Evolutionary conservation across 169 alveolate genomes (phyloP), one percentile per base, ranked within the genome.

Genomic region (Eimeria praecox): DNA sequence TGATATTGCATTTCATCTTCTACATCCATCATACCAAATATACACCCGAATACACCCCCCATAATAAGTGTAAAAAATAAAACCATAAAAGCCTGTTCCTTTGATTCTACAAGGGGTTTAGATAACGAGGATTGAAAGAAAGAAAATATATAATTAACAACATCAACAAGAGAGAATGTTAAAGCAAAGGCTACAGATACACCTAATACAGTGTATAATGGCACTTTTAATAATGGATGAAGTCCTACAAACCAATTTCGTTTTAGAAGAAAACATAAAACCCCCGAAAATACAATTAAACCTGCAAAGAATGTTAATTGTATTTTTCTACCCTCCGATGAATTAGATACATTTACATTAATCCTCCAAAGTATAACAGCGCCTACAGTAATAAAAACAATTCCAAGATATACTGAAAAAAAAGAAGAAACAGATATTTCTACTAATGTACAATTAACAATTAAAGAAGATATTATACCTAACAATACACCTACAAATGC

Each of bases 41-140:
- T 97, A 89, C 98, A 98, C 40, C 99, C 99, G 86, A 99, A 99
- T 33, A 98, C 91, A 35, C 98, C 99, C 20, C 99, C 99, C 99
- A 99, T 98, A 56, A 97, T 71, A 73, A 98, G 95, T 40, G 99
- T 98, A 69, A 98, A 95, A 56, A 97, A 92, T 30, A 99, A 94
- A 64, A 99, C 98, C 90, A 98, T 92, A 91, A 96, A 97, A 33
- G 98, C 98, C 96, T 98, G 99, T 66, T 98, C 98, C 77, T 92
- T 97, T 1, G 99, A 97, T 93, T 98, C 99, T 30, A 98, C 99
- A 80, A 98, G 93, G n/a, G 99, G 98, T 82, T 98, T 98, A n/a
- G 98, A 97, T 35, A 98, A 97, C 14, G 98, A 80, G 46, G 98
- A 96, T 87, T 96, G 98, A 71, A 97, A 96, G 97, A 98, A 97